Evolutionary conservation across 192 early-diverging fungal genomes (phyloP).

Genomic region (Tieghemiomyces parasiticus): DNA sequence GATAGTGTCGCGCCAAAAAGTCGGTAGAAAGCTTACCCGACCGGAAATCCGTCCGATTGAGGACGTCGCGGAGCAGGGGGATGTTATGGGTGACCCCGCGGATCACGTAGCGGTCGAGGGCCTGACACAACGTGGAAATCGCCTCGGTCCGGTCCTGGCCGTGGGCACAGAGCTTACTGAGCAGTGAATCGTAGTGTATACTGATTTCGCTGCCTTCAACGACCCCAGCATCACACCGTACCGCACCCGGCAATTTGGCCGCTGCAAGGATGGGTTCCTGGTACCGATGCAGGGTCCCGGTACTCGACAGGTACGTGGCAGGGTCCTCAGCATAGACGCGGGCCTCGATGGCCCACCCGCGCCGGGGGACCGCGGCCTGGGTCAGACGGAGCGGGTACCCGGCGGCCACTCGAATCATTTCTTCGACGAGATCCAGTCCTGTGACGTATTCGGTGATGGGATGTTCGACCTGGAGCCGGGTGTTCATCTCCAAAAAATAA

Average conservation of each 20-base stretch:
- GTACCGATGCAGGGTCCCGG: conserved; percentile 74
- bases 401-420: conserved; percentile 89
- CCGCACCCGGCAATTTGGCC: conserved; percentile 23
- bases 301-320: conserved; percentile 82
- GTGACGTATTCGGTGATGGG: conserved; percentile 70
- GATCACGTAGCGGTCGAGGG: conserved; percentile 83
- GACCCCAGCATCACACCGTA: conserved; percentile 89
- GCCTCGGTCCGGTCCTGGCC: conserved; percentile 60
- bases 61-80: conserved; percentile 76
- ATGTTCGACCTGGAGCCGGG: conserved; percentile 66
- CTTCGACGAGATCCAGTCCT: conserved; percentile 82
- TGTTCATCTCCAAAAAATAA: conserved; percentile 75
- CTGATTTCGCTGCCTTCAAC: conserved; percentile 82
- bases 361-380: conserved; percentile 60
- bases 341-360: conserved; percentile 91
- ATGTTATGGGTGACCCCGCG: conserved; percentile 94
- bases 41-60: conserved; percentile 52
- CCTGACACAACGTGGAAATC: conserved; percentile 58
- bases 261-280: conserved; percentile 60
- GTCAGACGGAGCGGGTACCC: conserved; percentile 49
- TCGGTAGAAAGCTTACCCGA: conserved; percentile 67
- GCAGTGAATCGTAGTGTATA: conserved; percentile 95
- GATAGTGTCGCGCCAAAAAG: conserved; percentile 82
- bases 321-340: conserved; percentile 96
- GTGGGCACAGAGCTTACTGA: conserved; percentile 87